Evolutionary conservation across 139 green algal genomes (phyloP).

Genomic region (Yamagishiella unicocca): DNA sequence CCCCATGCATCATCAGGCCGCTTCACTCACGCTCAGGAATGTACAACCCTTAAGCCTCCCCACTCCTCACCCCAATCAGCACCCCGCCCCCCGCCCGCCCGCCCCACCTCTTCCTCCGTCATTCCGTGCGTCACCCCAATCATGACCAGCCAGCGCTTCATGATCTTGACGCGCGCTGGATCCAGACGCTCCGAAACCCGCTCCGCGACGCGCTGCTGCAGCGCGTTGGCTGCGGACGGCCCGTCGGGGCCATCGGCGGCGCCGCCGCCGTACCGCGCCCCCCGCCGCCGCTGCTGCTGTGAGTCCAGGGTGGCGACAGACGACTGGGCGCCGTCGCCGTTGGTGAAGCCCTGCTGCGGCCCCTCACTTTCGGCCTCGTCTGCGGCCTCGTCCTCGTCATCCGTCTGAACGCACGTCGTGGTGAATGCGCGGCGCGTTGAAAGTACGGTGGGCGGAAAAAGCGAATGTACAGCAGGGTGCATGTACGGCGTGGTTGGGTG

Average conservation of each 20-base stretch:
- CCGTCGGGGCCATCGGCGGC: background rate
- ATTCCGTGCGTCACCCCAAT: slow-evolving; percentile 29
- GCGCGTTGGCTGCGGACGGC: slow-evolving; percentile 17
- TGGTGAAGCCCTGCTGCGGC: too few relatives aligned
- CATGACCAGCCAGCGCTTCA: slow-evolving; percentile 42
- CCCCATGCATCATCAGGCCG: too few relatives aligned
- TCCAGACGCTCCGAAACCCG: slow-evolving; percentile 29
- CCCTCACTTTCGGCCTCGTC: too few relatives aligned
- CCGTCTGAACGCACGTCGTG: too few relatives aligned
- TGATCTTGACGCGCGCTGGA: background rate
- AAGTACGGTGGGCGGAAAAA: too few relatives aligned
- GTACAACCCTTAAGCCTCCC: too few relatives aligned
- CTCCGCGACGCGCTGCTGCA: slow-evolving; percentile 17
- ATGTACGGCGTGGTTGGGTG: too few relatives aligned
- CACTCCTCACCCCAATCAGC: background rate
- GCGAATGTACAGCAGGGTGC: too few relatives aligned
- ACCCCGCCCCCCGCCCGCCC: background rate
- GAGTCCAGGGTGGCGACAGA: slow-evolving; percentile 42
- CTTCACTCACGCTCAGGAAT: too few relatives aligned
- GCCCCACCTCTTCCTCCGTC: background rate
- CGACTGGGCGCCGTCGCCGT: background rate
- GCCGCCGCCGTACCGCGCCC: background rate
- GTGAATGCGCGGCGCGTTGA: too few relatives aligned
- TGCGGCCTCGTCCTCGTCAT: too few relatives aligned
- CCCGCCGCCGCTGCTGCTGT: slow-evolving; percentile 14